Conservation (phyloP, 441 rosid species). For the Euphorbia celastroides region DNA sequence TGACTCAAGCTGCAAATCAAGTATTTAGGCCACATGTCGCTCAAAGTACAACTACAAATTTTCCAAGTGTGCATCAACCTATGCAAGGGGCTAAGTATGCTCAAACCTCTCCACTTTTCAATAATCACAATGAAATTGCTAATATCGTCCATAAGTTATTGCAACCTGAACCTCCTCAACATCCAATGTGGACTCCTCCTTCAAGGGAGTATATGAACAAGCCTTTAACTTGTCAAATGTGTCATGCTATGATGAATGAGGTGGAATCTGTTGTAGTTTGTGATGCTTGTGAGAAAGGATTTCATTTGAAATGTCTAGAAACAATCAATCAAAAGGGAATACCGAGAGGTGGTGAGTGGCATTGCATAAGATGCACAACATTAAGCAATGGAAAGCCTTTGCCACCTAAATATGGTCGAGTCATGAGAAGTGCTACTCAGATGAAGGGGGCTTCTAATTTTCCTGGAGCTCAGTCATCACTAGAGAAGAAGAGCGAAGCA, state of each 20-base stretch:
- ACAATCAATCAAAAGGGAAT: conserved; percentile 57
- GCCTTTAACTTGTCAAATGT: conserved; percentile 65
- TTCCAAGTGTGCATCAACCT: conserved; percentile 47
- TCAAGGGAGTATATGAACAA: conserved; percentile 91
- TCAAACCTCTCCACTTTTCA: conserved; percentile 40
- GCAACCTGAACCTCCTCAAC: conserved; percentile 58
- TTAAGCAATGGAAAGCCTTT: conserved; percentile 80
- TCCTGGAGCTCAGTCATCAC: conserved; percentile 43
- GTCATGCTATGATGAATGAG: conserved; percentile 59
- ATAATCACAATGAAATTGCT: conserved; percentile 65
- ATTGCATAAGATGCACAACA: conserved; percentile 72
- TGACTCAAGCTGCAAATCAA: conserved; percentile 49
- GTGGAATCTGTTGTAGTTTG: conserved; percentile 76
- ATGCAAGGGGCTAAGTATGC: conserved; percentile 46
- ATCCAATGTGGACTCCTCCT: conserved; percentile 90
- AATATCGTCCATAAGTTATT: conserved; percentile 63
- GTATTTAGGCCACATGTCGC: conserved; percentile 48
- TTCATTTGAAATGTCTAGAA: conserved; percentile 80
- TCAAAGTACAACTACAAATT: conserved; percentile 48
- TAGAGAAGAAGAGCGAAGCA: conserved; percentile 47
- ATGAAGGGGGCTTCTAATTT: conserved; percentile 53
- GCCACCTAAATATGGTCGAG: conserved; percentile 91
- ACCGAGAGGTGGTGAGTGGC: conserved; percentile 91
- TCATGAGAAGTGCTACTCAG: conserved; percentile 54
- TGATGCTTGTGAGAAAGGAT: conserved; percentile 95